Evolutionary conservation across 2,329 filamentous ascomycete genomes (phyloP), one percentile per base, ranked within the genome.

Genomic region (Botrytis paeoniae): DNA sequence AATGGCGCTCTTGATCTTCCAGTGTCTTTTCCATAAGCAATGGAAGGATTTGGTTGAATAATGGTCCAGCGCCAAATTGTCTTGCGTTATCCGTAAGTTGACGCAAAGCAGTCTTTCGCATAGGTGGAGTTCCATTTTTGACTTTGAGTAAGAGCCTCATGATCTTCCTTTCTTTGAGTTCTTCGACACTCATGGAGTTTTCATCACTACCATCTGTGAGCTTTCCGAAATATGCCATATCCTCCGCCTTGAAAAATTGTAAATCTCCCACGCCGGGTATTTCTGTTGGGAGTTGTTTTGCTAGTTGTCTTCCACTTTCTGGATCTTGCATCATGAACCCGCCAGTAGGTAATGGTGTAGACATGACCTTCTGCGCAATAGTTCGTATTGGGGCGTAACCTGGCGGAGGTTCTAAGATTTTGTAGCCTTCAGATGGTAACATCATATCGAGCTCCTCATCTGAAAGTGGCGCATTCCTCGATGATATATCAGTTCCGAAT

Each of bases 281-380:
- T 80, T 98, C 95, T 6, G 94, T 97, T 14, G 95, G 94, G 79
- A 98, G 89, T 78, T 97, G 93, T 83, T 97, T 97, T 77, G 94
- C 94, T 80, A 95, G 89, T 68, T 93, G 86, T 76, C 94, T 89
- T 74, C 91, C 90, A 80, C 93, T 94, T 77, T 97, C 94, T 14
- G 94, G 93, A 77, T 99, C 94, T 81, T 98, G 96, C 90, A 98
- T 97, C 91, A 97, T 96, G 84, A 98, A 99, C 3, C 96, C 96
- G 59, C 79, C 89, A 75, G 92, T 86, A n/a, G 93, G 89, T 22
- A 90, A 87, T 57, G 93, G 90, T 22, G 94, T 92, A 57, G 90
- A 87, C 84, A 91, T 89, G 61, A 93, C 83, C 81, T 93, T 93
- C 81, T 94, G 89, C 51, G 94, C 87, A 69, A 93, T 89, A 48